A percentile compares a stretch with the other conserved stretches of the same genome.
These are phyloP conservation scores for Bonia amplexicaulis DNA, from an alignment of 176 grass and related monocot species.

Conservation along the genomic window DNA sequence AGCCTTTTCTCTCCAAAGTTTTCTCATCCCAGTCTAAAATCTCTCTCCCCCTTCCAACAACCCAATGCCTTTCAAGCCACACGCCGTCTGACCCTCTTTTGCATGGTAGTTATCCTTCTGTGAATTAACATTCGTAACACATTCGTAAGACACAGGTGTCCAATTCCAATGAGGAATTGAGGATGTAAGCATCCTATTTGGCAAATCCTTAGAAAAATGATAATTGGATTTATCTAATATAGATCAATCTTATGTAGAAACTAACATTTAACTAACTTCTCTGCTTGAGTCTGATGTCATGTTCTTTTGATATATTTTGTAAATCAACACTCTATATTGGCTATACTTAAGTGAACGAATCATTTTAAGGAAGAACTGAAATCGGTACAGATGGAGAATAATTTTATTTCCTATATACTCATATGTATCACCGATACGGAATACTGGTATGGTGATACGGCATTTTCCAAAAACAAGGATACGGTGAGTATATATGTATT, in stretches of 20 bases:
- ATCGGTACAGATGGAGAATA: not conserved
- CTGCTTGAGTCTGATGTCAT: not conserved
- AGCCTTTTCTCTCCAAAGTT: not conserved
- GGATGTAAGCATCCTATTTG: not conserved
- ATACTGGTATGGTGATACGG: too few species aligned
- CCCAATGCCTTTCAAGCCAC: not conserved
- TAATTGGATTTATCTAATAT: not conserved
- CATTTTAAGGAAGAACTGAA: not conserved
- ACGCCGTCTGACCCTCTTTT: not conserved
- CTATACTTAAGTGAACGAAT: not conserved
- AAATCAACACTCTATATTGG: not conserved
- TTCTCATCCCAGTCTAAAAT: not conserved
- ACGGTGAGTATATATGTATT: too few species aligned
- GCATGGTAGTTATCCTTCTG: not conserved
- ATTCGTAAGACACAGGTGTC: not conserved
- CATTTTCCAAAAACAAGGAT: too few species aligned
- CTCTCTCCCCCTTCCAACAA: not conserved
- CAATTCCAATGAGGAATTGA: not conserved
- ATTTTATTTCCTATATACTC: not conserved
- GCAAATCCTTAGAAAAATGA: not conserved
- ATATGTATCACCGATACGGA: too few species aligned
- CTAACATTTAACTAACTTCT: not conserved
- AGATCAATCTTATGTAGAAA: not conserved
- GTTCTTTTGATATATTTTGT: not conserved
- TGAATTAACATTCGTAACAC: not conserved